A percentile compares a stretch with the other conserved stretches of the same genome.
Conservation (phyloP, 2,329 filamentous ascomycete genomes). For the Fusarium transvaalense region DNA sequence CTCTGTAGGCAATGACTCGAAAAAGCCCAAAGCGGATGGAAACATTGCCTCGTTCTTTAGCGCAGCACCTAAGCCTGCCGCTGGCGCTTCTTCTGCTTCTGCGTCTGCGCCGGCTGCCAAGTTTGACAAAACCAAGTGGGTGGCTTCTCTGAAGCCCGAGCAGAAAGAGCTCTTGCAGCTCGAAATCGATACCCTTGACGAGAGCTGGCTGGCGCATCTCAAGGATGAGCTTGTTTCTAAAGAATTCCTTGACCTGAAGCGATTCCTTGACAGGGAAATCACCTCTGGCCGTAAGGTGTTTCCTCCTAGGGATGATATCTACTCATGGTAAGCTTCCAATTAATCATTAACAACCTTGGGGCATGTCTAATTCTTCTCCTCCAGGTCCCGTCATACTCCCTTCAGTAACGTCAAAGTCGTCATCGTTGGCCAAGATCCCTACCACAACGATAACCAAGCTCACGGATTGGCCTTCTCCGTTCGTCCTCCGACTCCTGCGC, state of each 20-base stretch:
- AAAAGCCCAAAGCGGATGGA: constrained; percentile 79
- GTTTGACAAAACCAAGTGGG: constrained; percentile 93
- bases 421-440: constrained; percentile 95
- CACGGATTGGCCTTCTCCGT: constrained; percentile 98
- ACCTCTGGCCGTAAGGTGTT: constrained; percentile 82
- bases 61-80: constrained; percentile 67
- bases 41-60: constrained; percentile 93
- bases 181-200: constrained; percentile 92
- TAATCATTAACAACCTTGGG: not conserved
- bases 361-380: constrained; percentile 29
- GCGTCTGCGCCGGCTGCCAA: constrained; percentile 58
- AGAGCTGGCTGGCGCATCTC: constrained; percentile 89
- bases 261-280: constrained; percentile 84
- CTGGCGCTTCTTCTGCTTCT: constrained; percentile 38
- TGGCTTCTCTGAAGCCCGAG: constrained; percentile 81
- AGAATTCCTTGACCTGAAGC: constrained; percentile 89
- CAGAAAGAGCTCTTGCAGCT: constrained; percentile 85
- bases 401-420: constrained; percentile 91
- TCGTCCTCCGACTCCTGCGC: constrained; percentile 86
- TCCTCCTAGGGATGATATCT: constrained; percentile 88
- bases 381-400: constrained; percentile 94
- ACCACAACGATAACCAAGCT: constrained; percentile 95
- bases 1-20: constrained; percentile 63
- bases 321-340: constrained; percentile 79
- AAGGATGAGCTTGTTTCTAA: constrained; percentile 85